These are phyloP conservation scores for Erysiphe pulchra DNA, from an alignment of 2,329 filamentous ascomycete species.

Conservation along the genomic window DNA sequence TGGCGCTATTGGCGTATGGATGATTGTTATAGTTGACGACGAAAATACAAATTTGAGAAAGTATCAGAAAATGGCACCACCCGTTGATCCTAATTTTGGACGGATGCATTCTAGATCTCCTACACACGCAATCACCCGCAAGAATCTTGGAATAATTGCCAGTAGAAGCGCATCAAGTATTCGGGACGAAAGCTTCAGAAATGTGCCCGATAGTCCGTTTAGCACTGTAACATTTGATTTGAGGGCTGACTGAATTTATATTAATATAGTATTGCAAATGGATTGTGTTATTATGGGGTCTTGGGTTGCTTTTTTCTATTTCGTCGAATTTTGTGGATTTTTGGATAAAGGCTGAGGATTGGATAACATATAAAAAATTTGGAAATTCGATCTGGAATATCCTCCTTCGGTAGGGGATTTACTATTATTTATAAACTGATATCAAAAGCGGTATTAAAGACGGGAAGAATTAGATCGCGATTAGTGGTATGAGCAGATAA, in stretches of 20 bases:
- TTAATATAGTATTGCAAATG: too few relatives aligned
- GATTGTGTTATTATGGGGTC: too few relatives aligned
- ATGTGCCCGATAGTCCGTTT: constrained; percentile 1
- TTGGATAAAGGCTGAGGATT: too few relatives aligned
- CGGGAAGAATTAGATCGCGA: too few relatives aligned
- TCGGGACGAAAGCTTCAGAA: constrained; percentile 2
- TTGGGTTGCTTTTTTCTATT: too few relatives aligned
- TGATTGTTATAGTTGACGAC: constrained; percentile 48
- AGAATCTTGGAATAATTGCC: neutral
- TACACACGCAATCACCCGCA: neutral
- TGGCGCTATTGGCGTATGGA: constrained; percentile 50
- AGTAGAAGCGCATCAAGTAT: neutral
- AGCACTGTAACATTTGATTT: neutral
- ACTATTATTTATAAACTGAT: too few relatives aligned
- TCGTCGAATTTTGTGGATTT: too few relatives aligned
- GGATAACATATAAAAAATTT: too few relatives aligned
- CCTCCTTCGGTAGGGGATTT: too few relatives aligned
- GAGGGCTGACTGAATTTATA: neutral
- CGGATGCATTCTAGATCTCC: constrained; percentile 1
- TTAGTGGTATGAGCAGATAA: too few relatives aligned
- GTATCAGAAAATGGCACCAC: constrained; percentile 9
- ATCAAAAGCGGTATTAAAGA: too few relatives aligned
- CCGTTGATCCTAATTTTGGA: constrained; percentile 11
- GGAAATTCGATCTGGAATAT: too few relatives aligned
- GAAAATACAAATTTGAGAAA: constrained; percentile 15